Evolutionary conservation across 1,284 basidiomycete species (phyloP).

Genomic region (Neonothopanus nambi): DNA sequence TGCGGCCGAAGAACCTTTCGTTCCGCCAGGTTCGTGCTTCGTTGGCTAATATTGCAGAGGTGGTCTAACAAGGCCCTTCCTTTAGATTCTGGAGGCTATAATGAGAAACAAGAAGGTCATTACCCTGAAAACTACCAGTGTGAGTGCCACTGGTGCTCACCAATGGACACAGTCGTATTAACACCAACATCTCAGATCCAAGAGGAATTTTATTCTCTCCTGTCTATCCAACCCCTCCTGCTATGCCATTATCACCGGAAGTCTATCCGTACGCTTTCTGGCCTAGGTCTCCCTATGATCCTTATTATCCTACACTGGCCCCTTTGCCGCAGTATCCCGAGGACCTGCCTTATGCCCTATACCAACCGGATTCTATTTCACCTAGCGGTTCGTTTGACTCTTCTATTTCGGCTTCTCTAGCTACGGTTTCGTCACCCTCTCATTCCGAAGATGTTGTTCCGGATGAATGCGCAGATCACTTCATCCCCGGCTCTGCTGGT

Average conservation of each 20-base stretch:
- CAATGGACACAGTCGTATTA: neutral
- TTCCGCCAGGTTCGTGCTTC: too few relatives aligned
- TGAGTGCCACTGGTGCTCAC: too few relatives aligned
- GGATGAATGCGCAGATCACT: too few relatives aligned
- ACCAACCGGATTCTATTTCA: neutral
- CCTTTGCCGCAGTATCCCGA: neutral
- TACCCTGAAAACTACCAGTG: too few relatives aligned
- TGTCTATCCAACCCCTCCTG: neutral
- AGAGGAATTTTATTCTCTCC: neutral
- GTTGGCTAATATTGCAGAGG: too few relatives aligned
- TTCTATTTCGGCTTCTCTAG: neutral
- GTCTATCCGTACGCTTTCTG: neutral
- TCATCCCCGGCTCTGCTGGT: too few relatives aligned
- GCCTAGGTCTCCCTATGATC: slow-evolving; percentile 3
- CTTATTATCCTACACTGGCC: neutral
- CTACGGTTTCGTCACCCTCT: neutral
- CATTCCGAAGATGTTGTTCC: too few relatives aligned
- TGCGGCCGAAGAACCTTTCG: neutral
- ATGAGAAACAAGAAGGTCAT: too few relatives aligned
- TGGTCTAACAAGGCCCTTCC: too few relatives aligned
- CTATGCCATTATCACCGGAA: neutral
- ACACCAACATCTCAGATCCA: neutral
- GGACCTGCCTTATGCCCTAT: neutral
- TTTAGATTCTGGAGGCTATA: too few relatives aligned
- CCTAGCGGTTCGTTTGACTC: slow-evolving; percentile 4